Conservation (phyloP, 352 stramenopile species). For the Globisporangium spiculum region DNA sequence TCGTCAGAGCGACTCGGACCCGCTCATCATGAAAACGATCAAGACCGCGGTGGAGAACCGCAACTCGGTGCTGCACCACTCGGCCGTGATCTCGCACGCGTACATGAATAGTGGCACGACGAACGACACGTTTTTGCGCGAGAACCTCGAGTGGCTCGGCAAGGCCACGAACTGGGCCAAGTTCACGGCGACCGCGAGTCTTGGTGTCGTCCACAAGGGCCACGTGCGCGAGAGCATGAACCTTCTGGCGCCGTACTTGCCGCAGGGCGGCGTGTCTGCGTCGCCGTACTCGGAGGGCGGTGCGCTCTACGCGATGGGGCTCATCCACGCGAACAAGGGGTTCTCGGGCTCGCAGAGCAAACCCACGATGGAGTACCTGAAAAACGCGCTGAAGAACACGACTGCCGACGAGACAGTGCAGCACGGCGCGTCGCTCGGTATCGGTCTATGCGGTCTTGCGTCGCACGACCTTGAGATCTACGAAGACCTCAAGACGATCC, state of each 20-base stretch:
- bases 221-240: slow-evolving; percentile 98
- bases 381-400: slow-evolving; percentile 79
- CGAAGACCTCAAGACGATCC: slow-evolving; percentile 96
- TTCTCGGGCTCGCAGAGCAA: slow-evolving; percentile 82
- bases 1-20: slow-evolving; percentile 87
- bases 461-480: slow-evolving; percentile 94
- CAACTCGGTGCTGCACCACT: slow-evolving; percentile 97
- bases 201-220: slow-evolving; percentile 98
- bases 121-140: slow-evolving; percentile 95
- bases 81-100: slow-evolving; percentile 94
- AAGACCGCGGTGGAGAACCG: slow-evolving; percentile 93
- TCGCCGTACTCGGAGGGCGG: slow-evolving; percentile 97
- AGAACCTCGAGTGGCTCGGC: slow-evolving; percentile 99
- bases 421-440: slow-evolving; percentile 96
- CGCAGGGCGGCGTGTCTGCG: slow-evolving; percentile 78
- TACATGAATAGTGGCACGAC: slow-evolving; percentile 98
- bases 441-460: slow-evolving; percentile 95
- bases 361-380: slow-evolving; percentile 83
- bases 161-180: slow-evolving; percentile 99
- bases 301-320: slow-evolving; percentile 96
- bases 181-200: slow-evolving; percentile 97
- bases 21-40: slow-evolving; percentile 92
- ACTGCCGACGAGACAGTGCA: slow-evolving; percentile 96
- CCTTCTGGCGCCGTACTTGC: slow-evolving; percentile 97
- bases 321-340: slow-evolving; percentile 98